A percentile compares a stretch with the other conserved stretches of the same genome.
Conservation (phyloP, 1,284 basidiomycete genomes). For the Trichosporon coremiiforme region DNA sequence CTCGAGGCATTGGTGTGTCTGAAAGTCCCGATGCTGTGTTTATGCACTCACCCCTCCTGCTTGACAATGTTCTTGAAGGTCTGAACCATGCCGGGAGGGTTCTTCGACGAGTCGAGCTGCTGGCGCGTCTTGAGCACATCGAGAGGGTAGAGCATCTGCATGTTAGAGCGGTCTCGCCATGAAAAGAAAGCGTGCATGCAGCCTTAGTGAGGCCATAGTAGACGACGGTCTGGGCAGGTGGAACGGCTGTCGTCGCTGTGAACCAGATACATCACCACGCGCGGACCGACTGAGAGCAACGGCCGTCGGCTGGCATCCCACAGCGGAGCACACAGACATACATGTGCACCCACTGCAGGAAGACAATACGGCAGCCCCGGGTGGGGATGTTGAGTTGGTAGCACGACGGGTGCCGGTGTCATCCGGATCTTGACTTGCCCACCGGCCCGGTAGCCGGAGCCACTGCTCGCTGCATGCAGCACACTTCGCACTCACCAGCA, state of each 20-base stretch:
- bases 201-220: not conserved
- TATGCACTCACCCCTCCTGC: conserved; percentile 64
- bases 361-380: not conserved
- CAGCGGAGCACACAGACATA: not conserved
- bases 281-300: not conserved
- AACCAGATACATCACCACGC: not conserved
- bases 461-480: not conserved
- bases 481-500: conserved; percentile 84
- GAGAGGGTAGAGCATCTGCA: conserved; percentile 44
- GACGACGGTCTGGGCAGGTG: not conserved
- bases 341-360: not conserved
- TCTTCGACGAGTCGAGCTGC: conserved; percentile 86
- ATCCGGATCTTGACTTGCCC: not conserved
- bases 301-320: not conserved
- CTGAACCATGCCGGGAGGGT: conserved; percentile 72
- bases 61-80: conserved; percentile 69
- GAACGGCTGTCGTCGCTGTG: not conserved
- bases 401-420: not conserved
- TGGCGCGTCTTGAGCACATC: conserved; percentile 88
- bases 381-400: too few species aligned
- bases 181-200: not conserved
- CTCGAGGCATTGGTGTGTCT: conserved; percentile 47
- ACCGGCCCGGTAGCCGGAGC: not conserved
- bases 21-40: not conserved
- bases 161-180: not conserved